Base-by-base conservation (phyloP, 768 basidiomycete genomes). In the Boletus speciosus region DNA sequence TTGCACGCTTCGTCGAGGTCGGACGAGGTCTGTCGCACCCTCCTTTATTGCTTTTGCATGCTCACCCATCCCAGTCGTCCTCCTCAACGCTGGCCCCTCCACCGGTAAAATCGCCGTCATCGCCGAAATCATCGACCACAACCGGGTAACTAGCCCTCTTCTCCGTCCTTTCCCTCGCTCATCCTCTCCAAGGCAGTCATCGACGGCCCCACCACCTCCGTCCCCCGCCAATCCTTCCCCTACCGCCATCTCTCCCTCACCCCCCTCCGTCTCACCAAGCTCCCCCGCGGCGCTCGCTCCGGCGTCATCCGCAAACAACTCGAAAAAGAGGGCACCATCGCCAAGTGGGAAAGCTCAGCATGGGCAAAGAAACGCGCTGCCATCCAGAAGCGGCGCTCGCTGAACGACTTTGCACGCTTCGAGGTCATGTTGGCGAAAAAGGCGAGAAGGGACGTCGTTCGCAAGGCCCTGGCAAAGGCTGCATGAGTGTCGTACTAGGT, bases 51-150 rank as follows among this genome's bases (percentile, higher is more conserved):
- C 5, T 21, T 1, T 34, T n/a, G 3, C 12, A 2, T 32, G n/a
- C 58, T 66, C 56, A 66, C 7, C 36, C 36, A 0, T 31, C 14
- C 10, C 12, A 63, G 93, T 98, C 58, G 93, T 98, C 72, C 93
- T 98, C 77, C 81, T 98, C 78, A 90, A 89, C 73, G 73, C 86
- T 54, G 96, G 96, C 52, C 91, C 92, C 53, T 82, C 76, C 55
- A 78, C 84, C 42, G 94, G 94, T 62, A 89, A 86, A 73, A 91
- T 97, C 65, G 97, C 97, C 52, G 88, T 93, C 60, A 95, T 99
- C 72, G 86, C 85, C 47, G 94, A 98, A 75, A 95, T 98, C 74
- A 95, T 98, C 61, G 97, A 98, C 84, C 96, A 98, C 82, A 96
- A 94, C 81, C 85, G 95, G 71, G 96, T 97, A 70, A 57, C 5